Percentiles rank a stretch among this genome's conserved stretches.
These are phyloP conservation scores for Saccharomyces mikatae DNA, from an alignment of 805 yeast genomes.

Conservation along the genomic window DNA sequence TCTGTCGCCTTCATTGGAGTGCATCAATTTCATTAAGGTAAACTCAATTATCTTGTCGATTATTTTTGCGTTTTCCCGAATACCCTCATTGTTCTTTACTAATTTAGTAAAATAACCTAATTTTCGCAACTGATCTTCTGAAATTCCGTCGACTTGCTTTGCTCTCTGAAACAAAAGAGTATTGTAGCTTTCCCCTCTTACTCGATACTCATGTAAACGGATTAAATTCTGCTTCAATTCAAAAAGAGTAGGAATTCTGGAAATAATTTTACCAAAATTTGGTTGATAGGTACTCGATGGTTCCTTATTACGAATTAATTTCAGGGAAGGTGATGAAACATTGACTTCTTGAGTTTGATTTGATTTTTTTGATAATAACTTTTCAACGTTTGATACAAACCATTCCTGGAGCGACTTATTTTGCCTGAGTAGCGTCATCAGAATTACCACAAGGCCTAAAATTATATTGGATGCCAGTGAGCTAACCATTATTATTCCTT, in stretches of 20 bases:
- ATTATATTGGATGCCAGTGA: neutral
- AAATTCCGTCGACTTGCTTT: slow-evolving; percentile 5
- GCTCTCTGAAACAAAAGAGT: slow-evolving; percentile 16
- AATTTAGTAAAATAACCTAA: slow-evolving; percentile 51
- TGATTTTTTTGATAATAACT: slow-evolving; percentile 10
- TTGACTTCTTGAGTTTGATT: slow-evolving; percentile 7
- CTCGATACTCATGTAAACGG: slow-evolving; percentile 14
- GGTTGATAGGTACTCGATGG: neutral
- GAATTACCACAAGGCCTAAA: slow-evolving; percentile 10
- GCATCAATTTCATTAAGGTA: slow-evolving; percentile 28
- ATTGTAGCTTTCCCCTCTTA: slow-evolving; percentile 15
- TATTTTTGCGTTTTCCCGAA: slow-evolving; percentile 41
- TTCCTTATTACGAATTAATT: neutral
- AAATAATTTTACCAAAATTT: slow-evolving; percentile 2
- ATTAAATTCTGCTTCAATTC: slow-evolving; percentile 9
- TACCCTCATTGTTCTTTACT: slow-evolving; percentile 38
- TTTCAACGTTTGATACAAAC: slow-evolving; percentile 13
- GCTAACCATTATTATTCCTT: neutral
- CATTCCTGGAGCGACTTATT: slow-evolving; percentile 16
- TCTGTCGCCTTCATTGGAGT: slow-evolving; percentile 2
- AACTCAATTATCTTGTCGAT: slow-evolving; percentile 38
- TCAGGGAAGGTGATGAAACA: slow-evolving; percentile 10
- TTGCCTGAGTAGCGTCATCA: slow-evolving; percentile 16
- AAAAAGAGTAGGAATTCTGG: slow-evolving; percentile 3
- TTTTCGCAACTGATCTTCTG: slow-evolving; percentile 25